These are phyloP conservation scores for Coix lacrymajobi DNA, from an alignment of 176 grass and related monocot species.

Conservation along the genomic window DNA sequence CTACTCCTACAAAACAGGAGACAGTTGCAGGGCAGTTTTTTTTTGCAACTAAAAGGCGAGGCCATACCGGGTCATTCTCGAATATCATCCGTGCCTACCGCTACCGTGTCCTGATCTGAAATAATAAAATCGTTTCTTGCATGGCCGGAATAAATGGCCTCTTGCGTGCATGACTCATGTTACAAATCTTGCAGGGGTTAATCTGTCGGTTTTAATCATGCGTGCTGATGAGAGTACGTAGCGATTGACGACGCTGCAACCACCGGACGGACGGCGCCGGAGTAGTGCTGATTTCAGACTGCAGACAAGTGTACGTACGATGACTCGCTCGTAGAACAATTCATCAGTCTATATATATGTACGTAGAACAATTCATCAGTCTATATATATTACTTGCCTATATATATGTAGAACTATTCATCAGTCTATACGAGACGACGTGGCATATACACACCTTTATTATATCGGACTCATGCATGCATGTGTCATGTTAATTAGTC, in stretches of 20 bases:
- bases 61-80: neutral
- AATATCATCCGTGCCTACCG: conserved; percentile 26
- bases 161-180: conserved; percentile 8
- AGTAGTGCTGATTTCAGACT: neutral
- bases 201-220: neutral
- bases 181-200: neutral
- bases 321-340: neutral
- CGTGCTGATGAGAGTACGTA: neutral
- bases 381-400: no score
- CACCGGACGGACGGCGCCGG: neutral
- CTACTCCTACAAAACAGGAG: neutral
- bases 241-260: conserved; percentile 36
- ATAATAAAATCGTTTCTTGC: conserved; percentile 8
- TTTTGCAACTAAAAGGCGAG: neutral
- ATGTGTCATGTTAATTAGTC: no score
- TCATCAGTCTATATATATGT: neutral
- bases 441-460: no score
- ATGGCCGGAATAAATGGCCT: neutral
- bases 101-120: conserved; percentile 11
- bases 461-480: no score
- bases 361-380: no score
- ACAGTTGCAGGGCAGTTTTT: conserved; percentile 21
- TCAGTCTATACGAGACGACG: no score
- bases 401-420: no score
- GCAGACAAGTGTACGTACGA: conserved; percentile 16